Evolutionary conservation across 2,329 filamentous ascomycete genomes (phyloP).

Genomic region (Fusarium sp.): DNA sequence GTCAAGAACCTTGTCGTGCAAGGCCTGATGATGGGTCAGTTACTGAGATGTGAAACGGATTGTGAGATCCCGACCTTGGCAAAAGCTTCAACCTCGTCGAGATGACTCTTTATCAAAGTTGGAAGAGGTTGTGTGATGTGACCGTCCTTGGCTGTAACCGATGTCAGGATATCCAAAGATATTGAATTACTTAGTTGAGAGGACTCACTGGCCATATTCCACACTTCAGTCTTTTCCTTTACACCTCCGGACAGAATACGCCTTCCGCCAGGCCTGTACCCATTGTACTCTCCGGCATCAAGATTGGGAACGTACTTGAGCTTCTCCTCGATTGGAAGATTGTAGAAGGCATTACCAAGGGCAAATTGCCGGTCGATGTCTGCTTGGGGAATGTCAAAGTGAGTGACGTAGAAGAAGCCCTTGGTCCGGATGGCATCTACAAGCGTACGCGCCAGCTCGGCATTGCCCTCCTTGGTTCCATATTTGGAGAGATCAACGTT

Average conservation of each 20-base stretch:
- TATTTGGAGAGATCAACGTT: conserved; percentile 55
- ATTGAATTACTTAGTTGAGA: neutral
- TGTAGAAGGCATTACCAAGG: conserved; percentile 68
- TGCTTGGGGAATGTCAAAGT: conserved; percentile 73
- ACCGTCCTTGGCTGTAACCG: conserved; percentile 47
- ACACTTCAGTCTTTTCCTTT: conserved; percentile 57
- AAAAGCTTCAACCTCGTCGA: conserved; percentile 32
- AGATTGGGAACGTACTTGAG: conserved; percentile 67
- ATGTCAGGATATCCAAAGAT: neutral
- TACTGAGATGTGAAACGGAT: fast-evolving
- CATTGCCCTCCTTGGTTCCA: conserved; percentile 52
- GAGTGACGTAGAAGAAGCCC: conserved; percentile 61
- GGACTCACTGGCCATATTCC: conserved; percentile 56
- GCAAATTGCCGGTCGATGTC: conserved; percentile 73
- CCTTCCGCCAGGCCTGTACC: conserved; percentile 66
- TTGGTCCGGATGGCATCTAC: conserved; percentile 56
- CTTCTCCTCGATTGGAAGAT: conserved; percentile 72
- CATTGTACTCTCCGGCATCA: conserved; percentile 70
- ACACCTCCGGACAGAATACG: conserved; percentile 55
- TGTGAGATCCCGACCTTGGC: conserved; percentile 24
- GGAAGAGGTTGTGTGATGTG: conserved; percentile 48
- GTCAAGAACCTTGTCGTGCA: conserved; percentile 69
- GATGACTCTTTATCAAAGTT: conserved; percentile 15
- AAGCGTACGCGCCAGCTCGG: conserved; percentile 47
- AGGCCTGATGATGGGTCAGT: conserved; percentile 47